Evolutionary conservation across 805 yeast genomes (phyloP), one percentile per base, ranked within the genome.

Genomic region (Candida easanensis): DNA sequence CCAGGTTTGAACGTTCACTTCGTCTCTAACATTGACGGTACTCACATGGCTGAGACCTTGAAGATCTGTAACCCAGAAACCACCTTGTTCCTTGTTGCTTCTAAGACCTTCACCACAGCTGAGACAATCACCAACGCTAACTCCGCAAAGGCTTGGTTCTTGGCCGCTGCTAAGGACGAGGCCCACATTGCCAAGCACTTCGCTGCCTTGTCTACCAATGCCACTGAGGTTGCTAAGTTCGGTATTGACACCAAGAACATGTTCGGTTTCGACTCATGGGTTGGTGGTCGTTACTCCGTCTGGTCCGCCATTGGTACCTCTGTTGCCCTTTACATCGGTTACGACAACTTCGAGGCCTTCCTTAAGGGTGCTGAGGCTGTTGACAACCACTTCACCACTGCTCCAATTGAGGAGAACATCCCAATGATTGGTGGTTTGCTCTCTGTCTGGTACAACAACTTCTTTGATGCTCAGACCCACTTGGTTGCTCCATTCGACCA

Each of bases 221-320:
- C 88, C 49, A 70, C 69, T 40, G 97, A 86, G 69, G 99, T 93
- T 52, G 76, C 83, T 60, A 86, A 88, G 72, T 93, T 93, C 61
- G 99, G 99, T 63, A 93, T 93, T 57, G 98, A 93, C 74, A 81
- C 97, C 65, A 84, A 81, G 67, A 93, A 93, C 77, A 93, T 93
- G 99, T 93, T 93, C 70, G 98, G 95, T 52, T 93, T 93, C 62
- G 97, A 90, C 68, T 84, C 74, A 72, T 93, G 99, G 99, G 99
- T 93, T 53, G 99, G 99, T 63, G 99, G 99, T 65, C 85, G 99
- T 71, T 93, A 93, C 82, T 93, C 99, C n/a, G 99, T 93, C 50
- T 93, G 99, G 99, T 87, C 96, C 33, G 95, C 99, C 51, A 93
- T 93, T 67, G 99, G 99, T 50, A 80, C 93, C 58, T 87, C 97